Percentiles rank a stretch among this genome's conserved stretches.
These are phyloP conservation scores for Pleurozium schreberi DNA, from an alignment of 225 moss, liverwort and hornwort genomes.

Conservation along the genomic window DNA sequence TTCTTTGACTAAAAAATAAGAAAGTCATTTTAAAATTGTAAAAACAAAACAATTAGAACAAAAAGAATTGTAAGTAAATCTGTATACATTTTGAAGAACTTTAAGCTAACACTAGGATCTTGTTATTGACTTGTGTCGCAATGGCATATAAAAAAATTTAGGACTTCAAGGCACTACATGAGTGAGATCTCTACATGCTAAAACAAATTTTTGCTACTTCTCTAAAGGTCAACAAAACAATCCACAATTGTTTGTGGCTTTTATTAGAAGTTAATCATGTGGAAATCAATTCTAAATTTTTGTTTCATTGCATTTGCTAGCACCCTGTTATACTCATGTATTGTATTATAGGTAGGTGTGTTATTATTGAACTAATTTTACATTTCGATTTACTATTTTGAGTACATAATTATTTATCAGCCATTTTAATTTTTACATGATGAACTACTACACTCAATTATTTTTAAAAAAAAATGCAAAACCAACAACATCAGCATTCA, in stretches of 20 bases:
- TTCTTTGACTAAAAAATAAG: not conserved
- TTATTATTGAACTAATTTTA: not conserved
- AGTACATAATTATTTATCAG: too few species aligned
- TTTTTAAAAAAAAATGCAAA: not conserved
- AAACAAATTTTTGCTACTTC: too few species aligned
- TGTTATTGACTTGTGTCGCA: too few species aligned
- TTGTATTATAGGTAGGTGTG: accelerated
- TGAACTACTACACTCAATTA: accelerated
- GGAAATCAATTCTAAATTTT: not conserved
- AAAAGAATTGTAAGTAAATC: not conserved
- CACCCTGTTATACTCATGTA: not conserved
- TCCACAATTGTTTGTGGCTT: accelerated
- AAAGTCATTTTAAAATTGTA: not conserved
- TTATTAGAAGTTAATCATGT: too few species aligned
- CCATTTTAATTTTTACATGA: not conserved
- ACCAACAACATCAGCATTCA: too few species aligned
- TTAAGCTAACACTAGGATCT: not conserved
- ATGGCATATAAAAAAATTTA: too few species aligned
- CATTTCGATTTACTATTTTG: not conserved
- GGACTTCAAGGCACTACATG: too few species aligned
- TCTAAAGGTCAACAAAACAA: not conserved
- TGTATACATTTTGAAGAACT: not conserved
- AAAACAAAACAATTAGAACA: not conserved
- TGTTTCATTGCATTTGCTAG: not conserved
- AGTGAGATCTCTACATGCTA: not conserved